phyloP scores from a whole-genome alignment of 2,329 filamentous ascomycete genomes.

The Acephala macrosclerotiorum region DNA sequence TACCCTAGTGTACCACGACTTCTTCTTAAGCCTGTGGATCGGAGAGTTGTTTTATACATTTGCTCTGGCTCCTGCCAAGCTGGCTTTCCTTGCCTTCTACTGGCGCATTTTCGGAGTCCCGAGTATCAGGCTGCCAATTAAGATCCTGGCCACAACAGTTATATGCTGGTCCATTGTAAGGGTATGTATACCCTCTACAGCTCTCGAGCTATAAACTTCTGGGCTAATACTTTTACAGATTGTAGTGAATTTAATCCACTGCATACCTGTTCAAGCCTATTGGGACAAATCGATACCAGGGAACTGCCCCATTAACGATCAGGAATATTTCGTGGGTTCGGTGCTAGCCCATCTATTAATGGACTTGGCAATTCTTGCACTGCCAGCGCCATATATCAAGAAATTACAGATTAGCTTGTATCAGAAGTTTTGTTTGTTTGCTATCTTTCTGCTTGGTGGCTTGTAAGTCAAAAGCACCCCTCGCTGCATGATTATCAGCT shows the following conservation, averaged over 20 bases:
- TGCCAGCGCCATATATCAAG: conserved; percentile 9
- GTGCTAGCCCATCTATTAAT: conserved; percentile 2
- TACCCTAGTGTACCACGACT: background rate
- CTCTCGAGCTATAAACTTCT: too few species aligned
- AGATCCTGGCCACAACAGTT: conserved; percentile 9
- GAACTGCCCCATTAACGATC: conserved; percentile 5
- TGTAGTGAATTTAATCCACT: conserved; percentile 6
- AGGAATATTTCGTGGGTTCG: conserved; percentile 7
- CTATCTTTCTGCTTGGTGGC: conserved; percentile 8
- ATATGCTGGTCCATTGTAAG: background rate
- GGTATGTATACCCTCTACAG: background rate
- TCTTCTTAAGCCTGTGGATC: conserved; percentile 8
- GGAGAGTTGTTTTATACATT: conserved; percentile 12
- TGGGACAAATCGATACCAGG: conserved; percentile 1
- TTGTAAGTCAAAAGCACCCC: conserved; percentile 5
- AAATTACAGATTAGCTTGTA: conserved; percentile 2
- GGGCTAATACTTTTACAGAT: conserved; percentile 1
- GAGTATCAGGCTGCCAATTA: conserved; percentile 2
- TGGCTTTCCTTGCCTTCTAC: conserved; percentile 10
- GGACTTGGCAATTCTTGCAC: conserved; percentile 6
- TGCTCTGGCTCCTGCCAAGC: conserved; percentile 5
- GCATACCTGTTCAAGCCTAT: background rate
- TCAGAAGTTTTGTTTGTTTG: conserved; percentile 8
- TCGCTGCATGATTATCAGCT: conserved; percentile 7
- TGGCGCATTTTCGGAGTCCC: conserved; percentile 8